phyloP scores from a whole-genome alignment of 2,329 filamentous ascomycete genomes.

The Claviceps monticola region DNA sequence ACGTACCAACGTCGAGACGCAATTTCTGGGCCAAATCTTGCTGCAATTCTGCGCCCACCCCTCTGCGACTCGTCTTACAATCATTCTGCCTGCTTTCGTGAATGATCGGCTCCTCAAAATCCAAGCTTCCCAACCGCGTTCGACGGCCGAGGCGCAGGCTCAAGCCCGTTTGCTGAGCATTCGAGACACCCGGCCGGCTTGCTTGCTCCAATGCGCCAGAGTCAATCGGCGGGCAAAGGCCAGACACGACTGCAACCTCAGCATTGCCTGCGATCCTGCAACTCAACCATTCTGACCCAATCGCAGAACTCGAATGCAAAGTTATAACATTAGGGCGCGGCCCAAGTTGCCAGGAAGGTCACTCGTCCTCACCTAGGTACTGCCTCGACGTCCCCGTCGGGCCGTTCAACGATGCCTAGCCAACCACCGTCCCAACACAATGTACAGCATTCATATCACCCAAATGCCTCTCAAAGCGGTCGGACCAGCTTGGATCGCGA shows the following conservation, averaged over 20 bases:
- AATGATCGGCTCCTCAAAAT: neutral
- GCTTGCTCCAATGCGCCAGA: conserved; percentile 1
- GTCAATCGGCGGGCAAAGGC: neutral
- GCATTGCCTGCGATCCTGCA: neutral
- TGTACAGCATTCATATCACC: conserved; percentile 20
- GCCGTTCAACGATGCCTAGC: conserved; percentile 18
- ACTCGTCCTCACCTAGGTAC: conserved; percentile 20
- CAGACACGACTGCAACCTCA: neutral
- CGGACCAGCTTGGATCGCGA: conserved; percentile 42
- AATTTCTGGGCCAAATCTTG: neutral
- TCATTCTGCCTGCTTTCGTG: neutral
- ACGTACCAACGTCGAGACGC: neutral
- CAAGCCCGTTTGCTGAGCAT: too few species aligned
- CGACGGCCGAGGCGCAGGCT: too few species aligned
- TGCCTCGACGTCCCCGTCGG: conserved; percentile 16
- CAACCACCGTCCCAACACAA: conserved; percentile 22
- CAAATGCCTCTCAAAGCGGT: conserved; percentile 16
- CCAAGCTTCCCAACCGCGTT: too few species aligned
- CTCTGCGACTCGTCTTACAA: neutral
- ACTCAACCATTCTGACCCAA: neutral
- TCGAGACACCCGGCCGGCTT: neutral
- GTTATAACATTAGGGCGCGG: conserved; percentile 21
- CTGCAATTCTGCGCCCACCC: neutral
- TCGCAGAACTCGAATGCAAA: conserved; percentile 22
- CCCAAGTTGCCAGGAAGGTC: conserved; percentile 24